These are phyloP conservation scores for Sarcodon aspratus DNA, from an alignment of 768 basidiomycete genomes.

Conservation along the genomic window DNA sequence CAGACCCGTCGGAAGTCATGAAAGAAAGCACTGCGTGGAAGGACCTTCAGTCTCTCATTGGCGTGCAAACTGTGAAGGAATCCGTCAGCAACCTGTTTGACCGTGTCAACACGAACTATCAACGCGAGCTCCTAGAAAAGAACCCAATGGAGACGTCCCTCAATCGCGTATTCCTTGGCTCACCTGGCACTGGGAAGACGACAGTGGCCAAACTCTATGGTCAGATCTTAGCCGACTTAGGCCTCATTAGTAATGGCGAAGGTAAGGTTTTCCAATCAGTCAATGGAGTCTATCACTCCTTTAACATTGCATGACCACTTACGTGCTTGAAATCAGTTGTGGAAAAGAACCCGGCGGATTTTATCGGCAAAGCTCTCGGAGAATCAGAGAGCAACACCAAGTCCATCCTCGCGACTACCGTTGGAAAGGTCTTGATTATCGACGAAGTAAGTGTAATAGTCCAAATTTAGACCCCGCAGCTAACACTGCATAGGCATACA, in stretches of 20 bases:
- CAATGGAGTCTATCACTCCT: no score
- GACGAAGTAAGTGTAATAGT: constrained; percentile 37
- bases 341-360: constrained; percentile 58
- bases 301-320: not conserved
- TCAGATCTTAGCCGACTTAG: constrained; percentile 45
- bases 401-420: constrained; percentile 41
- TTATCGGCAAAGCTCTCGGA: constrained; percentile 47
- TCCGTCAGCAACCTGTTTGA: constrained; percentile 35
- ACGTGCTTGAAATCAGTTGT: constrained; percentile 29
- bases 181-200: constrained; percentile 65
- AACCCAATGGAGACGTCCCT: constrained; percentile 42
- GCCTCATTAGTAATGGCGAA: constrained; percentile 64
- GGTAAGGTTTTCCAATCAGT: constrained; percentile 23
- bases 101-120: constrained; percentile 40
- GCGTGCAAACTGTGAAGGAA: constrained; percentile 46
- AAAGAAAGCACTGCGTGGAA: constrained; percentile 36
- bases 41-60: constrained; percentile 39
- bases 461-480: not conserved
- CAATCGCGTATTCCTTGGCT: constrained; percentile 56
- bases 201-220: constrained; percentile 61
- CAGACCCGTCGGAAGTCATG: constrained; percentile 42
- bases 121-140: constrained; percentile 45
- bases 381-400: constrained; percentile 57
- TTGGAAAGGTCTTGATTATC: constrained; percentile 60
- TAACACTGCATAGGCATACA: constrained; percentile 44